phyloP scores from a whole-genome alignment of 2,329 filamentous ascomycete genomes.

The Clathrospora elynae region DNA sequence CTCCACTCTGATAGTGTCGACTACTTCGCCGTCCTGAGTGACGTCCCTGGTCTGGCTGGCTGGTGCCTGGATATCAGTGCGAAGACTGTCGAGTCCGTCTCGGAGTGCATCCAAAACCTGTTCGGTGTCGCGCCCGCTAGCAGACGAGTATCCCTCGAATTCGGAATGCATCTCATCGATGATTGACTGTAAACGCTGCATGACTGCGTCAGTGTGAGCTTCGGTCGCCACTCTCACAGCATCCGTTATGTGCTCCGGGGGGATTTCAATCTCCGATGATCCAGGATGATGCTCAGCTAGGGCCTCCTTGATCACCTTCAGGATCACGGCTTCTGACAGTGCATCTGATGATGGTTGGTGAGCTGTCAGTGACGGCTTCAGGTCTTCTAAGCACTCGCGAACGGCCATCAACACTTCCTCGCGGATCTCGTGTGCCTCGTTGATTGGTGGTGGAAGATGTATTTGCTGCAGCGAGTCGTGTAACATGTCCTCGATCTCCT shows the following conservation, averaged over 20 bases:
- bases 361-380: conserved; percentile 60
- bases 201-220: conserved; percentile 63
- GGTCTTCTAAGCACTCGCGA: conserved; percentile 82
- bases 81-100: conserved; percentile 81
- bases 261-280: conserved; percentile 54
- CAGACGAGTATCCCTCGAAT: conserved; percentile 78
- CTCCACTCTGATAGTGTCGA: conserved; percentile 68
- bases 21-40: conserved; percentile 76
- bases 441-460: conserved; percentile 72
- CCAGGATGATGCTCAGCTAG: conserved; percentile 55
- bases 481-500: conserved; percentile 84
- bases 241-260: conserved; percentile 60
- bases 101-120: conserved; percentile 87
- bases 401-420: conserved; percentile 86
- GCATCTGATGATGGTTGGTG: conserved; percentile 49
- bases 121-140: conserved; percentile 80
- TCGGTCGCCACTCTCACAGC: conserved; percentile 62
- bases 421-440: conserved; percentile 70
- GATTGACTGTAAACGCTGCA: conserved; percentile 63
- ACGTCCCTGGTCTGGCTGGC: conserved; percentile 73
- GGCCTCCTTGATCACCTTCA: conserved; percentile 64
- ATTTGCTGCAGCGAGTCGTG: conserved; percentile 86
- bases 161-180: conserved; percentile 66
- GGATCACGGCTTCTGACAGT: conserved; percentile 60
- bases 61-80: conserved; percentile 79